Percentiles rank a stretch among this genome's conserved stretches.
Conservation (phyloP, 2,329 filamentous ascomycete species). For the Phialemoniopsis sp. region DNA sequence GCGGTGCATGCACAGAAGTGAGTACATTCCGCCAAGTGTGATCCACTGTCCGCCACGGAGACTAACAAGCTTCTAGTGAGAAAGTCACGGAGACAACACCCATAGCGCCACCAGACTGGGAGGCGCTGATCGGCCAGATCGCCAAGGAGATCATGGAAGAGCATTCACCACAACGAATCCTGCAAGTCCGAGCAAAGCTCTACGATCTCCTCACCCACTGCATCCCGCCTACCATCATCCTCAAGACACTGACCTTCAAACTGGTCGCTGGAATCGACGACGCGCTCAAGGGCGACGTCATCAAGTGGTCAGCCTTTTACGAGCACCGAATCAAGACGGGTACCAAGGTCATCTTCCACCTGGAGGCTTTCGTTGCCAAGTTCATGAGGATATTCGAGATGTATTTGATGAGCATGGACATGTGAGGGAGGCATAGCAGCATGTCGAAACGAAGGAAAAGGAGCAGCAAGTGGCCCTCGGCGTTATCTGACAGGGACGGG, state of each 20-base stretch:
- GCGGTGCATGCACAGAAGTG: constrained; percentile 97
- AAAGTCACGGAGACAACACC: constrained; percentile 82
- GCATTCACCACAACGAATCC: constrained; percentile 82
- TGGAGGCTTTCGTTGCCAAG: constrained; percentile 97
- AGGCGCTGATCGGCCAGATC: constrained; percentile 82
- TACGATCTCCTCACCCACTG: constrained; percentile 97
- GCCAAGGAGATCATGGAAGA: constrained; percentile 93
- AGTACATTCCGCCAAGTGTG: constrained; percentile 20
- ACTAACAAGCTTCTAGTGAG: constrained; percentile 54
- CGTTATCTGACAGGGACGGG: too few relatives aligned
- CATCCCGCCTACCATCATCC: constrained; percentile 88
- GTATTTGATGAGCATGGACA: constrained; percentile 83
- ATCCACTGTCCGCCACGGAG: background rate
- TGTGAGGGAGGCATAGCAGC: constrained; percentile 30
- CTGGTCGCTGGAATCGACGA: constrained; percentile 85
- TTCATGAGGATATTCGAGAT: constrained; percentile 96
- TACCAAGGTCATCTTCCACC: constrained; percentile 94
- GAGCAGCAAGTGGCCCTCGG: too few relatives aligned
- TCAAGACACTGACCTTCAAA: constrained; percentile 94
- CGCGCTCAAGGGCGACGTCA: constrained; percentile 82
- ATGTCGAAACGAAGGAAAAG: too few relatives aligned
- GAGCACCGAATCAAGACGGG: constrained; percentile 92
- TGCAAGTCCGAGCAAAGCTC: constrained; percentile 87
- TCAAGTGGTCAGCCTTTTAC: constrained; percentile 96
- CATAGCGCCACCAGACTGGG: constrained; percentile 96